Percentiles rank a stretch among this genome's conserved stretches.
phyloP scores from a whole-genome alignment of 2,329 filamentous ascomycete genomes.

The Fusarium goolgardi region DNA sequence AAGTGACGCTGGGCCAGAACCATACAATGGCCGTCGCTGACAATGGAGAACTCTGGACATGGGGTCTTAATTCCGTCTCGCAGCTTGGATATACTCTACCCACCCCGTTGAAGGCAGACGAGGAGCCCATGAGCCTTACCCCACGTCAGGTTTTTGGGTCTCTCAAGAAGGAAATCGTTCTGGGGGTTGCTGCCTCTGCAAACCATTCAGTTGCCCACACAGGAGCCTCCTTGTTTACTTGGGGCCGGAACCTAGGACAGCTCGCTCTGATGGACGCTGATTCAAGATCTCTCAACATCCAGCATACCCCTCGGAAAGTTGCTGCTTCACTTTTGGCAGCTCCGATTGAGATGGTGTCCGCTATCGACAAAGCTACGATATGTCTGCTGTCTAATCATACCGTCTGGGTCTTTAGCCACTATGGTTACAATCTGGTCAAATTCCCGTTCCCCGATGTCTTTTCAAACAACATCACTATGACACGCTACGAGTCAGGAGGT shows the following conservation, averaged over 20 bases:
- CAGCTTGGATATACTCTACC: conserved; percentile 89
- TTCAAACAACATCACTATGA: conserved; percentile 74
- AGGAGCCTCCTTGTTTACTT: conserved; percentile 83
- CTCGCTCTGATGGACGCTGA: conserved; percentile 95
- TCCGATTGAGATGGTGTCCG: conserved; percentile 81
- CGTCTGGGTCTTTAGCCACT: conserved; percentile 94
- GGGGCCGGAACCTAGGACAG: conserved; percentile 95
- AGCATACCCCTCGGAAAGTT: conserved; percentile 84
- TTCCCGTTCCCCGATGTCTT: conserved; percentile 81
- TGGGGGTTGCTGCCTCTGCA: conserved; percentile 87
- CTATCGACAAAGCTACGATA: conserved; percentile 89
- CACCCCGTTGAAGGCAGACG: conserved; percentile 72
- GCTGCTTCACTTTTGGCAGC: conserved; percentile 79
- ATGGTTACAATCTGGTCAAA: conserved; percentile 90
- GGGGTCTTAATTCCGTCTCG: conserved; percentile 88
- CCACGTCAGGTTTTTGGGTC: conserved; percentile 93
- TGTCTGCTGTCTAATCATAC: conserved; percentile 87
- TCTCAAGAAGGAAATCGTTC: conserved; percentile 84
- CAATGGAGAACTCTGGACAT: conserved; percentile 92
- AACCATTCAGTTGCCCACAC: conserved; percentile 94
- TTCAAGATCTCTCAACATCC: conserved; percentile 88
- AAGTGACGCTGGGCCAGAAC: conserved; percentile 89
- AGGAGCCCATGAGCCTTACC: conserved; percentile 82
- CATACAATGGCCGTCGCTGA: conserved; percentile 87
- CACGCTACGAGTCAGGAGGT: conserved; percentile 70